Percentiles rank a stretch among this genome's conserved stretches.
Conservation (phyloP, 176 grass and related monocot genomes). For the Carex myosuroides region DNA sequence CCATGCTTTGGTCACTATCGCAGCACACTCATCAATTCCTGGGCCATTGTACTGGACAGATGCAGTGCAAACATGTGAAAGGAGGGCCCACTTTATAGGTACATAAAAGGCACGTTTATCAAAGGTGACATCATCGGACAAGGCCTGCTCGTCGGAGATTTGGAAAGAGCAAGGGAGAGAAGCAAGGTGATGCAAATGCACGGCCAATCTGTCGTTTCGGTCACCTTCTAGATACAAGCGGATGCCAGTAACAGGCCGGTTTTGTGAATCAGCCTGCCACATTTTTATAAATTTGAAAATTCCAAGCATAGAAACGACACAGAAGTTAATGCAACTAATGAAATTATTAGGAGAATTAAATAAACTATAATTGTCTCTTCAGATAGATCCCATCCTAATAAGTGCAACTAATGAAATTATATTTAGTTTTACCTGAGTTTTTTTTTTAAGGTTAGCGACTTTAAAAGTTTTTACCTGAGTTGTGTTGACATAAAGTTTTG, state of each 20-base stretch:
- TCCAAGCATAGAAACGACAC: background rate
- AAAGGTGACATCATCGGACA: constrained; percentile 2
- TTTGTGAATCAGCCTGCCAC: constrained; percentile 56
- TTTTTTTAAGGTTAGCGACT: no score
- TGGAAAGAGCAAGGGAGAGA: constrained; percentile 33
- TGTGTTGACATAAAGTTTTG: constrained; percentile 65
- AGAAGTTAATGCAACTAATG: no score
- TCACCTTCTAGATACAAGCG: constrained; percentile 85
- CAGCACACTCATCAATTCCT: constrained; percentile 64
- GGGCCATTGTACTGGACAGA: constrained; percentile 60
- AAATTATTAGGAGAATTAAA: background rate
- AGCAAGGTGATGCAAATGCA: constrained; percentile 75
- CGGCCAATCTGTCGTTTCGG: constrained; percentile 52
- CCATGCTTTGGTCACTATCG: constrained; percentile 76
- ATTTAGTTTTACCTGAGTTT: constrained; percentile 28
- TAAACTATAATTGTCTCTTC: background rate
- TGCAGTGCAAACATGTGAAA: constrained; percentile 82
- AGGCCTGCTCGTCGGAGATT: constrained; percentile 31
- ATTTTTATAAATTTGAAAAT: background rate
- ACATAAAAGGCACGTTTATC: constrained; percentile 53
- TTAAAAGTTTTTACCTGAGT: constrained; percentile 29
- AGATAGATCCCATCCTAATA: background rate
- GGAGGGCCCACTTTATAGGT: constrained; percentile 53
- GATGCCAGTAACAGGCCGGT: constrained; percentile 70
- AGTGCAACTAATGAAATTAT: background rate